Percentiles rank a stretch among this genome's conserved stretches.
Conservation (phyloP, 2,329 filamentous ascomycete genomes). For the Alternaria ethzedia region DNA sequence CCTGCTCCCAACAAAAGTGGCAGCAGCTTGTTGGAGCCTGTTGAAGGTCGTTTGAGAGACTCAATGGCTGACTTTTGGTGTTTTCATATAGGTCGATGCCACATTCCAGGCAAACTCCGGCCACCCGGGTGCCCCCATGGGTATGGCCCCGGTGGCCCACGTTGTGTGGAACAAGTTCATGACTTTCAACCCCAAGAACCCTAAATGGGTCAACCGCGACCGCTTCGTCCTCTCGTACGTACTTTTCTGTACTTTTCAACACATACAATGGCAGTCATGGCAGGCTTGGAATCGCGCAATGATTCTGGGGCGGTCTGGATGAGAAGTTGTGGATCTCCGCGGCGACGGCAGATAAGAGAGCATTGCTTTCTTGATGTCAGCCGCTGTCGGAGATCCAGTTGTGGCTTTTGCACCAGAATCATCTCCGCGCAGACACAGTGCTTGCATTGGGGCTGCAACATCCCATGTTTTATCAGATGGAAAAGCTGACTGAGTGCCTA, state of each 20-base stretch:
- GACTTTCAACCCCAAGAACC: slow-evolving; percentile 99
- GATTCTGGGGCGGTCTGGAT: slow-evolving; percentile 1
- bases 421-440: neutral
- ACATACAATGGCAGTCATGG: neutral
- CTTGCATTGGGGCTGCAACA: neutral
- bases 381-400: neutral
- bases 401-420: neutral
- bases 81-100: slow-evolving; percentile 81
- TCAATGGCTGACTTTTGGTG: slow-evolving; percentile 42
- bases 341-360: slow-evolving; percentile 6
- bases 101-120: slow-evolving; percentile 95
- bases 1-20: slow-evolving; percentile 25
- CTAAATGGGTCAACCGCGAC: slow-evolving; percentile 95
- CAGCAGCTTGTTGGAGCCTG: neutral
- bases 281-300: neutral
- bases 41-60: neutral
- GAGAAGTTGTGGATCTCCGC: slow-evolving; percentile 25
- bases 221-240: slow-evolving; percentile 99
- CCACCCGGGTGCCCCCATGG: slow-evolving; percentile 98
- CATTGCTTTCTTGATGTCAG: slow-evolving; percentile 7
- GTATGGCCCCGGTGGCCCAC: slow-evolving; percentile 92
- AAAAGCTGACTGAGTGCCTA: slow-evolving; percentile 49
- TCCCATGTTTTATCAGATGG: neutral
- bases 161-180: slow-evolving; percentile 99
- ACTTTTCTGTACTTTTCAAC: neutral